A percentile compares a stretch with the other conserved stretches of the same genome.
These are phyloP conservation scores for Omphalea diandra DNA, from an alignment of 441 rosid genomes.

Conservation along the genomic window DNA sequence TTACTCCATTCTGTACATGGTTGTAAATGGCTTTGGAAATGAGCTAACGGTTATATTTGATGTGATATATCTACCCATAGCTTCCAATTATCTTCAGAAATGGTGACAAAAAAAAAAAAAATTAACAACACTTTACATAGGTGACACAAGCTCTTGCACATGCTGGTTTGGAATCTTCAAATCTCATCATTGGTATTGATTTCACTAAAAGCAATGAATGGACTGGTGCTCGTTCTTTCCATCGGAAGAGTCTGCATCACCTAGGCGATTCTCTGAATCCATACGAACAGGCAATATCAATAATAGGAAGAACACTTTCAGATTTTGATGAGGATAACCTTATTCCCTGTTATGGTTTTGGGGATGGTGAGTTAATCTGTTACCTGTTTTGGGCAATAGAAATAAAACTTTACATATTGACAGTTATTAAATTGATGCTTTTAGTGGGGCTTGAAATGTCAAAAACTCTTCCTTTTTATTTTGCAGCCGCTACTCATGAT, in stretches of 20 bases:
- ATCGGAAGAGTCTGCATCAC: slow-evolving; percentile 55
- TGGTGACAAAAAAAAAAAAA: not conserved
- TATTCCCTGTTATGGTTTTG: slow-evolving; percentile 81
- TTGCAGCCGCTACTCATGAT: slow-evolving; percentile 74
- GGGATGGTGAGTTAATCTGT: slow-evolving; percentile 47
- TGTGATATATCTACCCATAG: not conserved
- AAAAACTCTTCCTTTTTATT: not conserved
- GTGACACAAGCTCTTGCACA: slow-evolving; percentile 66
- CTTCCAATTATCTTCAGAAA: not conserved
- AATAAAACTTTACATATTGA: not conserved
- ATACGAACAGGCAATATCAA: slow-evolving; percentile 71
- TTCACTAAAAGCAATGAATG: slow-evolving; percentile 93
- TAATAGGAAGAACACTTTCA: slow-evolving; percentile 62
- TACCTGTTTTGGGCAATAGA: not conserved
- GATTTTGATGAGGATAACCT: slow-evolving; percentile 69
- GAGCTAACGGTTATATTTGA: not conserved
- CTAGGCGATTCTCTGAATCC: slow-evolving; percentile 53
- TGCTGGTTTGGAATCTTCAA: slow-evolving; percentile 93
- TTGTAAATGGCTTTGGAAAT: not conserved
- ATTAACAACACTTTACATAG: slow-evolving; percentile 27
- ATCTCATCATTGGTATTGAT: slow-evolving; percentile 81
- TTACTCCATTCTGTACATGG: not conserved
- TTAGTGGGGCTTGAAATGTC: not conserved
- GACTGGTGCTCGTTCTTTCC: slow-evolving; percentile 69
- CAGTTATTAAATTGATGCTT: not conserved